Evolutionary conservation across 108 stramenopile genomes (phyloP), one percentile per base, ranked within the genome.

Genomic region (Fragilaria crotonensis): DNA sequence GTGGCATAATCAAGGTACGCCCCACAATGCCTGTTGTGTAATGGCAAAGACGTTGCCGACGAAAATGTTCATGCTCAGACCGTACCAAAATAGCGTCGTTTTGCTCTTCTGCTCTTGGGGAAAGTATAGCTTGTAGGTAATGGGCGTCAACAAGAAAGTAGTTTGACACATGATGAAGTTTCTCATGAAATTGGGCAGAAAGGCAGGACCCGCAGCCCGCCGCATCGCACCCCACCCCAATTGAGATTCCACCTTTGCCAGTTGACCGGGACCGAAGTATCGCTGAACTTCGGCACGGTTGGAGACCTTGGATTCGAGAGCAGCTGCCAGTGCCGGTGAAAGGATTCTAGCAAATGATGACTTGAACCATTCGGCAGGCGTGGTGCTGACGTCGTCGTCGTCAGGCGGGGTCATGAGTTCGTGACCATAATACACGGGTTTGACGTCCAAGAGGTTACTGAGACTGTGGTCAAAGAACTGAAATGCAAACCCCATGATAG

Each of bases 401-500:
- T 46, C 54, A 33, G 75, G 65, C 3, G 76, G 77, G 26, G 70
- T 50, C 85, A 84, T 87, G 28, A 87, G 59, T 33, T 87, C 62
- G 52, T 54, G 52, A 0, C 85, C 85, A 57, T 87, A 87, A 33
- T 51, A 68, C 23, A 84, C 78, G 2, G 80, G 83, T 25, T 22
- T 20, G 9, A 82, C 75, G 18, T 71, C 71, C 32, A 84, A 20
- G 9, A 73, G 50, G 25, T 69, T 53, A 30, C 68, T 71, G 51
- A 88, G 33, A 4, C 49, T 62, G 2, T 74, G 80, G 64, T 88
- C 86, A 48, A 81, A 59, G 48, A 70, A 57, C 41, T 84, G 86
- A 54, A 88, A 88, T 36, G 80, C 78, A 51, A 79, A 28, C 32
- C 83, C 83, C 86, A 88, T 88, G 20, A 82, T 76, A 5, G 51